phyloP scores from a whole-genome alignment of 2,329 filamentous ascomycete genomes.

The Cercospora sojina region DNA sequence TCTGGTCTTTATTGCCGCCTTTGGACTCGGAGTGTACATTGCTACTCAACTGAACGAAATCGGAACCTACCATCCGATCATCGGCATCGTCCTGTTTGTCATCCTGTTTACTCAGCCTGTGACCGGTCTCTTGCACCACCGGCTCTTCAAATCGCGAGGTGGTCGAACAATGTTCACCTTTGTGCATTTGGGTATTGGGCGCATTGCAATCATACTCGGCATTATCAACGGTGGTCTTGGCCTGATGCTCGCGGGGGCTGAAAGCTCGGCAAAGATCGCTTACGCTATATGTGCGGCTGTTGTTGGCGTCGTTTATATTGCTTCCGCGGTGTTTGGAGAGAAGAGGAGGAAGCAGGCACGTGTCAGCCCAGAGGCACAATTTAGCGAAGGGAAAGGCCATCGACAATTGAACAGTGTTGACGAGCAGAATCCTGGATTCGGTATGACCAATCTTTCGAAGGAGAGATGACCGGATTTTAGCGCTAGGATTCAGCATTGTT shows the following conservation, averaged over 20 bases:
- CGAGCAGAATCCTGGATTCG: not conserved
- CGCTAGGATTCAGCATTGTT: not conserved
- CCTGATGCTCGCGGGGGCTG: conserved; percentile 46
- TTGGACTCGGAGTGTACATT: conserved; percentile 55
- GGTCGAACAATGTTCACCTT: conserved; percentile 49
- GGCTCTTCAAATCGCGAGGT: conserved; percentile 50
- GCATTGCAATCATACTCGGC: conserved; percentile 49
- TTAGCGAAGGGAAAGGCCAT: conserved; percentile 8
- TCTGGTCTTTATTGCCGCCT: conserved; percentile 49
- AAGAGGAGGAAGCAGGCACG: conserved; percentile 19
- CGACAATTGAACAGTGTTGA: conserved; percentile 6
- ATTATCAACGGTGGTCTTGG: conserved; percentile 59
- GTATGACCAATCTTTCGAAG: conserved; percentile 2
- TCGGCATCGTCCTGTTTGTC: conserved; percentile 53
- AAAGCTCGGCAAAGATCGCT: conserved; percentile 35
- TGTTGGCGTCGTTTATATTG: conserved; percentile 47
- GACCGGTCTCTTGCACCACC: conserved; percentile 54
- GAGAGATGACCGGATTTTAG: not conserved
- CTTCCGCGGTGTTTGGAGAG: conserved; percentile 35
- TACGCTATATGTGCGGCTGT: conserved; percentile 53
- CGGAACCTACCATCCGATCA: conserved; percentile 50
- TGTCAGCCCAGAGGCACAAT: not conserved
- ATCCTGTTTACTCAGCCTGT: conserved; percentile 56
- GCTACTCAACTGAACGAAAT: conserved; percentile 44
- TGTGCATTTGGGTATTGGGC: conserved; percentile 35